Evolutionary conservation across 1,139 yeast genomes (phyloP).

Genomic region (Yamadazyma blattariae): DNA sequence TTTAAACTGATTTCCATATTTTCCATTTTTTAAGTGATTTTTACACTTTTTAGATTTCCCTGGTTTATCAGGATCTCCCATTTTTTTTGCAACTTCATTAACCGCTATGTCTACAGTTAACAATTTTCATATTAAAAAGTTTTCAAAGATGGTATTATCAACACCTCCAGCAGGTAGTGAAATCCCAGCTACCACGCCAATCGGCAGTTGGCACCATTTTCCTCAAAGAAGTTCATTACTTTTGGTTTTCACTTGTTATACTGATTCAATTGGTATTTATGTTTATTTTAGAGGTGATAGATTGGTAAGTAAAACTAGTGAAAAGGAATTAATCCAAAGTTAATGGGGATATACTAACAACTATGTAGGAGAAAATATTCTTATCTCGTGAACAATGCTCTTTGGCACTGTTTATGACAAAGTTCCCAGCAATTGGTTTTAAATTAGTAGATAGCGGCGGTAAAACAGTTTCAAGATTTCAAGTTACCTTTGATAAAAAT

Average conservation of each 20-base stretch:
- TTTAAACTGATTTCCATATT: too few relatives aligned
- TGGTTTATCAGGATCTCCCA: too few relatives aligned
- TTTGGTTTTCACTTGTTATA: slow-evolving; percentile 8
- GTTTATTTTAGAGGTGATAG: slow-evolving; percentile 13
- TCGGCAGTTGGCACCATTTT: slow-evolving; percentile 13
- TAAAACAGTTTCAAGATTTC: slow-evolving; percentile 12
- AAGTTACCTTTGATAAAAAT: slow-evolving; percentile 9
- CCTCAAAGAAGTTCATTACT: slow-evolving; percentile 13
- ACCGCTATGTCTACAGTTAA: slow-evolving; percentile 8
- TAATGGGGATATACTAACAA: neutral
- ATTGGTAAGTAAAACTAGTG: slow-evolving; percentile 6
- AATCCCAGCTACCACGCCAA: neutral
- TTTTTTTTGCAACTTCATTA: slow-evolving; percentile 6
- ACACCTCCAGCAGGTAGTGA: neutral
- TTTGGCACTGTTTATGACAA: slow-evolving; percentile 6
- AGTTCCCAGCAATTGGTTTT: slow-evolving; percentile 14
- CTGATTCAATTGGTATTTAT: slow-evolving; percentile 7
- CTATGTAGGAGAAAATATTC: slow-evolving; percentile 1
- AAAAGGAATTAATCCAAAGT: too few relatives aligned
- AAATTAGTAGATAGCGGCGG: slow-evolving; percentile 9
- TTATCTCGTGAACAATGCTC: too few relatives aligned
- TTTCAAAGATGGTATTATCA: slow-evolving; percentile 9
- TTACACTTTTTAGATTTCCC: too few relatives aligned
- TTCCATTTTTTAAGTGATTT: too few relatives aligned
- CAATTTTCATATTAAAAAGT: slow-evolving; percentile 12